Base-by-base conservation (phyloP, 371 early-diverging fungal species). In the Mucor indicus region DNA sequence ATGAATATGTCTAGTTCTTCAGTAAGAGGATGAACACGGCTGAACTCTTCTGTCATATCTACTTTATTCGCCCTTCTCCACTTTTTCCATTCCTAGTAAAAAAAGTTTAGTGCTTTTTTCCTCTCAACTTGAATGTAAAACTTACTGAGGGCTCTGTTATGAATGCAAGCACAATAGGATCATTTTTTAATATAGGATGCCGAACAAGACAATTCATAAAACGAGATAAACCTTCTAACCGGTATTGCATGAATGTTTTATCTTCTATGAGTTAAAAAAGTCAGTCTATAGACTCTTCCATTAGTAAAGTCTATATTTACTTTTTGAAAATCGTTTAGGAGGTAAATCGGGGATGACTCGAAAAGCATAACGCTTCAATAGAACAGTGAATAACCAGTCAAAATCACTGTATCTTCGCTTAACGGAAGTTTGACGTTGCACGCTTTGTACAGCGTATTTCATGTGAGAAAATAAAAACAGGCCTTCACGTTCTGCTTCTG, bases 151-250 rank as follows among this genome's bases (percentile, higher is more conserved):
- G 77, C 32, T 85, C 83, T 9, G 80, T 81, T 33, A 88, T 58
- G 46, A 89, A 89, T 1, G 70, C 75, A 9, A 73, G 41, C 8
- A 87, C 83, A 2, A 80, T 47, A 10, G 78, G 75, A 44, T 91
- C 89, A 32, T 77, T 67, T 39, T 72, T 67, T 24, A 91, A 54
- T 0, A 78, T 69, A 2, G 92, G 92, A 53, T 91, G 92, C 40
- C 85, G 77, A 19, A 79, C 83, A 30, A 91, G 44, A 33, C 80
- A 77, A 56, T 86, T 86, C 37, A 84, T 77, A 58, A 87, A 91
- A 9, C 90, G 75, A 1, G 68, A 59, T 29, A 91, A 60, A 4
- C 89, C 89, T 15, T 79, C 74, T 20, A 84, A 70, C 11, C 92
- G 69, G 31, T 77, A 67, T 38, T 88, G 85, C 37, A 90, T 48